Evolutionary conservation across 176 grass and related monocot genomes (phyloP), one percentile per base, ranked within the genome.

Genomic region (Phragmites australis): DNA sequence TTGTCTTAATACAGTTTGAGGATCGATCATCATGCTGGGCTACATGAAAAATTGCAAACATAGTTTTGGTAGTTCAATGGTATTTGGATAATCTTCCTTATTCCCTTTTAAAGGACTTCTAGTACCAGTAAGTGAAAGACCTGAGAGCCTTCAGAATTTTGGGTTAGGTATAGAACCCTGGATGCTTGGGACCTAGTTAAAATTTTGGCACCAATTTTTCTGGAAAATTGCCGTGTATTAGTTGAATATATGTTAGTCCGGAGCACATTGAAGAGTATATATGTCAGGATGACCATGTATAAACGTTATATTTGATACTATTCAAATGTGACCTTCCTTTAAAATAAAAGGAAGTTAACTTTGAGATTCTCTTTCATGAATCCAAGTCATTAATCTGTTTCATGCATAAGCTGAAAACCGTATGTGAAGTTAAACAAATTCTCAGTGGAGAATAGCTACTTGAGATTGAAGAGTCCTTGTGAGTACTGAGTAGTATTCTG

Each of bases 21-120:
- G 39, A 21, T 77, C 53, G 15, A 53, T 49, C 15, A 45, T 34
- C 57, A 6, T 42, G 4, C 46, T 18, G 6, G 6, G 6, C 22
- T 87, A 47, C 27, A 21, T 62, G 71, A 43, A 74, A 81, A 86
- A 74, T 72, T 13, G 27, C 10, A 10, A 78, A 31, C 54, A 49
- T 19, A 51, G 67, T 88, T 43, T 64, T 52, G 48, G 63, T 80
- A 54, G 23, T 29, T 47, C 60, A 17, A 42, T 16, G 23, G 0
- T 54, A 15, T 51, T 79, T 27, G 30, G 7, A 0, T 0, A 40
- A 34, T 65, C 29, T 40, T 79, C 21, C 30, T 26, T 2, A 17
- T 52, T 65, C 30, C 60, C 16, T 37, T 34, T 10, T 64, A 64
- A 41, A 66, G 32, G 30, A 40, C 14, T 39, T 78, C 0, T 64